phyloP scores from a whole-genome alignment of 2,329 filamentous ascomycete species.

The Cercospora zeae-maydis region DNA sequence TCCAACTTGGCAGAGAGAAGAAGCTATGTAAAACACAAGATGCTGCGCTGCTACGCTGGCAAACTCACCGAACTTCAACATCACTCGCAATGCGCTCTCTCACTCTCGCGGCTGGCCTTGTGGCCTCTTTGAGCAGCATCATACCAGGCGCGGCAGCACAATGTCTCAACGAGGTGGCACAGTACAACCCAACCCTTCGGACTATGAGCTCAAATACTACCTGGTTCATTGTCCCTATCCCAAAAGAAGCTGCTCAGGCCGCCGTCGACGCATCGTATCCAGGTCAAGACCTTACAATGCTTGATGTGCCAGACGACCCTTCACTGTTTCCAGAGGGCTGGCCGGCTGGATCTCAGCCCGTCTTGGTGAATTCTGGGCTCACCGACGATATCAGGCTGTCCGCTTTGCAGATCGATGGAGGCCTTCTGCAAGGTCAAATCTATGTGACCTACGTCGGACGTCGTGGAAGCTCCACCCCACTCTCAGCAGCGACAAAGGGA shows the following conservation, averaged over 20 bases:
- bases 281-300: conserved; percentile 11
- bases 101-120: not conserved
- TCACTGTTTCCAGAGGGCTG: conserved; percentile 25
- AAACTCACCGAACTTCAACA: not conserved
- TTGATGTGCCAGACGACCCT: conserved; percentile 20
- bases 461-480: conserved; percentile 9
- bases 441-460: conserved; percentile 23
- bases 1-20: not conserved
- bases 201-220: conserved; percentile 23
- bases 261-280: conserved; percentile 22
- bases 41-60: not conserved
- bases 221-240: conserved; percentile 25
- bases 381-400: conserved; percentile 27
- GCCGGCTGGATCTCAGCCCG: conserved; percentile 23
- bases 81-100: not conserved
- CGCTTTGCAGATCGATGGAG: conserved; percentile 26
- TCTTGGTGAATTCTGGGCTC: conserved; percentile 16
- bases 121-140: not conserved
- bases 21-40: not conserved
- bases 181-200: conserved; percentile 21
- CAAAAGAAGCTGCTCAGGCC: conserved; percentile 20
- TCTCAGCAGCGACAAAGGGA: conserved; percentile 13
- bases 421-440: conserved; percentile 9
- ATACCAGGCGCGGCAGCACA: conserved; percentile 13
- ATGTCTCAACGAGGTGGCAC: conserved; percentile 25